Evolutionary conservation across 2,329 filamentous ascomycete genomes (phyloP).

Genomic region (Alternaria burnsii): DNA sequence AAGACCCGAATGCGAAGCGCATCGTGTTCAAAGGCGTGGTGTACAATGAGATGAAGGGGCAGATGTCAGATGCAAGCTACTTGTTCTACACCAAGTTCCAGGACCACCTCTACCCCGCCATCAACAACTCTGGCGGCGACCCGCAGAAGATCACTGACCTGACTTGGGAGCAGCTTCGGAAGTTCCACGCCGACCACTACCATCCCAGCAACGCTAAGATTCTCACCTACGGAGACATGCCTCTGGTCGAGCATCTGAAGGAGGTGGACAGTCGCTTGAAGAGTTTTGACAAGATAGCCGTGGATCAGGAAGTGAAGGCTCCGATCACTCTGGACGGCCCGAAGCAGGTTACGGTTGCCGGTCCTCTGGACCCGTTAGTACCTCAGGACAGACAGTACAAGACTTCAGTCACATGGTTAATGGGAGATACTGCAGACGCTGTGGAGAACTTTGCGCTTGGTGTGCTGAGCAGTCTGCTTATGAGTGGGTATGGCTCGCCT

Average conservation of each 20-base stretch:
- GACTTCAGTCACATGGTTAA: conserved; percentile 91
- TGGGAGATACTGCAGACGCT: conserved; percentile 81
- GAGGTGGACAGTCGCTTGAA: conserved; percentile 79
- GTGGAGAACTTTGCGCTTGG: conserved; percentile 88
- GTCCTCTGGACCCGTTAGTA: conserved; percentile 86
- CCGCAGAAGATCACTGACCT: conserved; percentile 95
- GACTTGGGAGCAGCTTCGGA: conserved; percentile 86
- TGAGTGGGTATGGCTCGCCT: conserved; percentile 95
- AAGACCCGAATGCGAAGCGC: conserved; percentile 65
- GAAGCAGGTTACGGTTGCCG: conserved; percentile 73
- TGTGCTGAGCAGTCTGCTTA: conserved; percentile 81
- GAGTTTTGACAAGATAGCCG: conserved; percentile 73
- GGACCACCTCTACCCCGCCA: conserved; percentile 89
- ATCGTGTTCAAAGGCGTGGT: conserved; percentile 97
- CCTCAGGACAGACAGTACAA: conserved; percentile 89
- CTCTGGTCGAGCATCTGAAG: conserved; percentile 79
- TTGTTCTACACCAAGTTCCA: conserved; percentile 95
- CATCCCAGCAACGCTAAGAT: conserved; percentile 97
- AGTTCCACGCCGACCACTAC: conserved; percentile 92
- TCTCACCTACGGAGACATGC: conserved; percentile 94
- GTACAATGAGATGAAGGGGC: conserved; percentile 99
- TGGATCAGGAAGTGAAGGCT: conserved; percentile 76
- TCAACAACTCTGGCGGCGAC: conserved; percentile 97
- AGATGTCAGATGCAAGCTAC: conserved; percentile 97
- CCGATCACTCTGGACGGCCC: conserved; percentile 79